A percentile compares a stretch with the other conserved stretches of the same genome.
phyloP scores from a whole-genome alignment of 345 rosid species.

The Rubroshorea leprosula region DNA sequence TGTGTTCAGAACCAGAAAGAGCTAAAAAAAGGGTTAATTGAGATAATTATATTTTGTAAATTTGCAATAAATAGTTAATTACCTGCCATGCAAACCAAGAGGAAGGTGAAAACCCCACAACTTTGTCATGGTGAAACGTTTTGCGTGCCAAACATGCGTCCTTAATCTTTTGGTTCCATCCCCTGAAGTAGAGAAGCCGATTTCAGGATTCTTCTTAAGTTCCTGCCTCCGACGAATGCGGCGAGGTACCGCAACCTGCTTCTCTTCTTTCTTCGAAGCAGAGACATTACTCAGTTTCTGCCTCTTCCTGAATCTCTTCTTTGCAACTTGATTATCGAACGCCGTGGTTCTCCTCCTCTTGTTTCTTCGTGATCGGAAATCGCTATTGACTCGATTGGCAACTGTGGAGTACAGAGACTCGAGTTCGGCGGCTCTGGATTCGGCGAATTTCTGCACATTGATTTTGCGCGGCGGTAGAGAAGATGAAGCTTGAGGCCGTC shows the following conservation, averaged over 20 bases:
- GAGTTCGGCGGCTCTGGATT: conserved; percentile 62
- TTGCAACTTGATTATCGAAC: conserved; percentile 43
- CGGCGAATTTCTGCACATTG: conserved; percentile 61
- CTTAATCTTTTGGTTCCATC: conserved; percentile 87
- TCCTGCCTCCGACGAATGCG: conserved; percentile 55
- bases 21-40: too few relatives aligned
- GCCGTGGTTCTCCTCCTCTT: conserved; percentile 83
- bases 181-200: conserved; percentile 59
- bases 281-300: conserved; percentile 17
- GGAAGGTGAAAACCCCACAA: conserved; percentile 88
- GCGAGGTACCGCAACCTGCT: conserved; percentile 31
- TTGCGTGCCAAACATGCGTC: conserved; percentile 93
- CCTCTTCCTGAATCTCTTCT: conserved; percentile 42
- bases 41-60: too few relatives aligned
- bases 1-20: not conserved
- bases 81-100: conserved; percentile 87
- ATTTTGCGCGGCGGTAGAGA: conserved; percentile 50
- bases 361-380: conserved; percentile 60
- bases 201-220: conserved; percentile 48
- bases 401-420: conserved; percentile 59
- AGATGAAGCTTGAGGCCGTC: conserved; percentile 21
- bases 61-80: not conserved
- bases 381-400: conserved; percentile 41
- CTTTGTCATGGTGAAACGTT: conserved; percentile 79
- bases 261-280: conserved; percentile 18